phyloP scores from a whole-genome alignment of 1,284 basidiomycete species.

The Omphalotus olearius region DNA sequence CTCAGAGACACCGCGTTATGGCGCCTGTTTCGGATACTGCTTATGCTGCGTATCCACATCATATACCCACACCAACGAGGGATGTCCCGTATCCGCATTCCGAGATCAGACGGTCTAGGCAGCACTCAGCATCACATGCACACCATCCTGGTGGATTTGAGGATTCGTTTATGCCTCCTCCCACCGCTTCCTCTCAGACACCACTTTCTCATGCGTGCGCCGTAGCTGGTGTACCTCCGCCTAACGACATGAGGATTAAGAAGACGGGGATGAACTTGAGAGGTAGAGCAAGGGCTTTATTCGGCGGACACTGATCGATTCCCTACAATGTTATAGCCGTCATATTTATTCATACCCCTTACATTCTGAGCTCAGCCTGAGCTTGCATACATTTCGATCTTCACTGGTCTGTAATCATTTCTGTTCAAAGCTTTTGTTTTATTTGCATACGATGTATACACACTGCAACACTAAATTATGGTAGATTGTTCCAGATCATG shows the following conservation, averaged over 20 bases:
- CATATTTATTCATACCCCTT: too few relatives aligned
- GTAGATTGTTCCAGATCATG: too few relatives aligned
- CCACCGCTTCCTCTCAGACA: neutral
- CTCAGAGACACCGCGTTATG: neutral
- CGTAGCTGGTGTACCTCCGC: neutral
- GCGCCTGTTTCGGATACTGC: neutral
- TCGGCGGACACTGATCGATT: slow-evolving; percentile 1
- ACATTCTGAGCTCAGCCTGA: too few relatives aligned
- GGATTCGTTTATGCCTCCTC: neutral
- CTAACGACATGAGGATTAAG: neutral
- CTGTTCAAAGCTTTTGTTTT: too few relatives aligned
- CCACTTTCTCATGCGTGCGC: too few relatives aligned
- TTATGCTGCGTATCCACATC: neutral
- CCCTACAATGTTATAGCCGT: too few relatives aligned
- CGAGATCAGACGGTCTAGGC: too few relatives aligned
- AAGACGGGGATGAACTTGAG: slow-evolving; percentile 4
- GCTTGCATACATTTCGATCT: too few relatives aligned
- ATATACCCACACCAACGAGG: neutral
- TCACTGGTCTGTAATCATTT: too few relatives aligned
- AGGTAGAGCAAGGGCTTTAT: slow-evolving; percentile 1
- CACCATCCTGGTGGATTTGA: neutral
- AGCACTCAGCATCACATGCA: too few relatives aligned
- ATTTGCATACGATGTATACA: too few relatives aligned
- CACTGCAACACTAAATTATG: too few relatives aligned
- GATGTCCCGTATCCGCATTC: neutral